Evolutionary conservation across 495 filamentous ascomycete genomes (phyloP).

Genomic region (Ramalina intermedia): DNA sequence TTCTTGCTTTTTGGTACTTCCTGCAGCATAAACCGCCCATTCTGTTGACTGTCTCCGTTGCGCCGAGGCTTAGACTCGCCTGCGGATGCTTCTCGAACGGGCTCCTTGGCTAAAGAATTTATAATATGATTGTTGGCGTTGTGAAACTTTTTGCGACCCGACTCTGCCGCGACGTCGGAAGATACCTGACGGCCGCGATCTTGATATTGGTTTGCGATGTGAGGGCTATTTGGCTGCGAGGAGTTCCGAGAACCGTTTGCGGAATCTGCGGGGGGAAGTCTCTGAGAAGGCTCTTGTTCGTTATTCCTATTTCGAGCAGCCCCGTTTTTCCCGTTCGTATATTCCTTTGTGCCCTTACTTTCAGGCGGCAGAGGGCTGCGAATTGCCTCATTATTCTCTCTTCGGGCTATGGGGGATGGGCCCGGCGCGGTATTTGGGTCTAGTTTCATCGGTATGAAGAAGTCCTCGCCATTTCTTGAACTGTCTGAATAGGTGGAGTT

Average conservation of each 20-base stretch:
- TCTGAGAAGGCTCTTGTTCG: slow-evolving; percentile 19
- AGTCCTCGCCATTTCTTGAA: slow-evolving; percentile 53
- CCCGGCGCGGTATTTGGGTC: slow-evolving; percentile 63
- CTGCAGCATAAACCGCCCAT: slow-evolving; percentile 57
- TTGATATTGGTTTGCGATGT: slow-evolving; percentile 87
- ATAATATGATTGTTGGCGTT: slow-evolving; percentile 14
- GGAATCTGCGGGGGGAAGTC: slow-evolving; percentile 23
- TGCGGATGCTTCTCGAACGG: neutral
- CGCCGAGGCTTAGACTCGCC: slow-evolving; percentile 4
- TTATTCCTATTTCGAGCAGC: slow-evolving; percentile 16
- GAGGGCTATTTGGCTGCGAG: slow-evolving; percentile 42
- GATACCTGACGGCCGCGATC: slow-evolving; percentile 57
- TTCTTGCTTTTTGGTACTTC: slow-evolving; percentile 59
- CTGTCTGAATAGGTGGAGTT: slow-evolving; percentile 54
- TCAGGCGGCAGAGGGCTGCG: slow-evolving; percentile 4
- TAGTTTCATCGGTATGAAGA: slow-evolving; percentile 82
- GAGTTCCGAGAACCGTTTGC: slow-evolving; percentile 15
- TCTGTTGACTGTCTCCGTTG: slow-evolving; percentile 11
- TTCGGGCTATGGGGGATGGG: slow-evolving; percentile 27
- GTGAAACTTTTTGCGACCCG: slow-evolving; percentile 29
- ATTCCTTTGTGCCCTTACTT: slow-evolving; percentile 26
- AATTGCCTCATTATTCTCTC: slow-evolving; percentile 6
- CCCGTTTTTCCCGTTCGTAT: slow-evolving; percentile 26
- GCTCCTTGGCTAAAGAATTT: slow-evolving; percentile 10
- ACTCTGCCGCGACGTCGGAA: slow-evolving; percentile 20